Evolutionary conservation across 1,284 basidiomycete species (phyloP).

Genomic region (Testicularia cyperi): DNA sequence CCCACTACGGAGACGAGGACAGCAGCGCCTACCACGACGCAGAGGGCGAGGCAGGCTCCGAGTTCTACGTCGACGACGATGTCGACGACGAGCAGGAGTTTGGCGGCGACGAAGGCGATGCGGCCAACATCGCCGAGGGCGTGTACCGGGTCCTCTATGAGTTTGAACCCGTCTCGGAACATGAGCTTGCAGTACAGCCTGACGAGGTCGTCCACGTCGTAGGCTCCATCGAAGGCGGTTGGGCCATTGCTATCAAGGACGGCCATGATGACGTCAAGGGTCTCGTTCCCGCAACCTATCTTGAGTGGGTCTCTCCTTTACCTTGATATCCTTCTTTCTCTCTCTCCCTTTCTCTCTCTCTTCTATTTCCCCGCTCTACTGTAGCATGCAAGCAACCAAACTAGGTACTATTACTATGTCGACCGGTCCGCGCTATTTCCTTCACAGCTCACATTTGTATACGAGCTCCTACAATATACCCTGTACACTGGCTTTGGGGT

Average conservation of each 20-base stretch:
- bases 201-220: slow-evolving; percentile 38
- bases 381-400: no score
- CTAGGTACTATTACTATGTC: no score
- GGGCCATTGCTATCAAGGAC: slow-evolving; percentile 38
- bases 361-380: background rate
- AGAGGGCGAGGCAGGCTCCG: slow-evolving; percentile 3
- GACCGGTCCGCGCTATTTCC: no score
- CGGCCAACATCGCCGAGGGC: slow-evolving; percentile 22
- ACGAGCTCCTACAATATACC: no score
- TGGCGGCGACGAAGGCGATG: slow-evolving; percentile 29
- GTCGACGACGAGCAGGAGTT: slow-evolving; percentile 36
- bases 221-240: slow-evolving; percentile 41
- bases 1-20: background rate
- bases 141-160: slow-evolving; percentile 44
- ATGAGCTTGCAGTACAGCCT: slow-evolving; percentile 34
- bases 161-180: slow-evolving; percentile 41
- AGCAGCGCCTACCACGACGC: slow-evolving; percentile 6
- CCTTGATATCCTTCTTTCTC: slow-evolving; percentile 1
- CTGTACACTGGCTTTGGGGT: no score
- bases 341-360: background rate
- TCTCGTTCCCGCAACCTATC: slow-evolving; percentile 38
- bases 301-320: slow-evolving; percentile 28
- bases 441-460: no score
- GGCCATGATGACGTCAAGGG: slow-evolving; percentile 16
- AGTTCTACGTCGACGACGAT: slow-evolving; percentile 9